These are phyloP conservation scores for Limonium bicolor DNA, from an alignment of 148 eudicot species.

Conservation along the genomic window DNA sequence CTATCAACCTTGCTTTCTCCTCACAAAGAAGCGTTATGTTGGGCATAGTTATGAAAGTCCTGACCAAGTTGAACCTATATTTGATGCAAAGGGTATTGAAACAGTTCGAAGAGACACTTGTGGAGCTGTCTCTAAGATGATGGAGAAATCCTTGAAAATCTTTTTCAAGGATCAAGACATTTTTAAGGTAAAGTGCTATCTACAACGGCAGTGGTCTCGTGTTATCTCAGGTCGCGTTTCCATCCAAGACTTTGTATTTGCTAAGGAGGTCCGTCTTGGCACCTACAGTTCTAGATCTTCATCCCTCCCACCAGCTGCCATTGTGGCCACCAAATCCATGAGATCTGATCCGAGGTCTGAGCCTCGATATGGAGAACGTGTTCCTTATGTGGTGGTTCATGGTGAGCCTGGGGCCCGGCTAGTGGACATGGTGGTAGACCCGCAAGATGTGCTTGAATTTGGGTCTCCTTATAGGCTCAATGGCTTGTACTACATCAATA, in stretches of 20 bases:
- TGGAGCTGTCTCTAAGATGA: constrained; percentile 74
- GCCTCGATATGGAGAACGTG: constrained; percentile 82
- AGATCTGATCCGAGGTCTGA: constrained; percentile 85
- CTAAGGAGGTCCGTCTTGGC: constrained; percentile 94
- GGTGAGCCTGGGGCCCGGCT: constrained; percentile 97
- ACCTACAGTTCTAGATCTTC: constrained; percentile 60
- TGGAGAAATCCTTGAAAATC: constrained; percentile 74
- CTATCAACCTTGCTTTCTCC: constrained; percentile 85
- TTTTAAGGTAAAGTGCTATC: constrained; percentile 51
- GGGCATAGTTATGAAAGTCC: constrained; percentile 86
- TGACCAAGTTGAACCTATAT: constrained; percentile 52
- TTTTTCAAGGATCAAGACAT: constrained; percentile 56
- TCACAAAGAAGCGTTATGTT: constrained; percentile 90
- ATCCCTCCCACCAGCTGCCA: constrained; percentile 84
- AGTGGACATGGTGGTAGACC: constrained; percentile 83
- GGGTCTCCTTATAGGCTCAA: constrained; percentile 74
- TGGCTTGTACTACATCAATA: constrained; percentile 68
- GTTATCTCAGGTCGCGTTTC: constrained; percentile 72
- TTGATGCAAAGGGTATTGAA: constrained; percentile 98
- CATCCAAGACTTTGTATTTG: constrained; percentile 83
- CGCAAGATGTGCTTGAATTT: constrained; percentile 56
- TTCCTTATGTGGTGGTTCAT: constrained; percentile 84
- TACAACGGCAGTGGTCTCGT: constrained; percentile 79
- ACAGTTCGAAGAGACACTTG: constrained; percentile 96
- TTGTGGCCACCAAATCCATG: constrained; percentile 92